These are phyloP conservation scores for Aspergillus hortae DNA, from an alignment of 2,329 filamentous ascomycete genomes.

Conservation along the genomic window DNA sequence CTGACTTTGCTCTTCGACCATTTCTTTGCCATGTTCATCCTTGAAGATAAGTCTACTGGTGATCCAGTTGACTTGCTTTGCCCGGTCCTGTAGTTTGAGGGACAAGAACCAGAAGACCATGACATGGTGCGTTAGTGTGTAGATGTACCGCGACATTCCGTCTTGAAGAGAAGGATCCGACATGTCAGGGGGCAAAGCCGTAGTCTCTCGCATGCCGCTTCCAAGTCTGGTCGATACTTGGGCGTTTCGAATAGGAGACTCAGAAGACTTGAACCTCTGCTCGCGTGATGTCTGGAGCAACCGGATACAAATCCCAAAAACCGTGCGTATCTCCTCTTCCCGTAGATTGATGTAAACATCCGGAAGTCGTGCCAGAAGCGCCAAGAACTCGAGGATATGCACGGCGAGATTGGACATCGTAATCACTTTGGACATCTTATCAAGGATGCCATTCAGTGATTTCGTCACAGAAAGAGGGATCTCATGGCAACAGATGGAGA, in stretches of 20 bases:
- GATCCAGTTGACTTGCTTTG: conserved; percentile 85
- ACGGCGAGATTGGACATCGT: conserved; percentile 88
- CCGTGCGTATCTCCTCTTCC: conserved; percentile 86
- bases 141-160: conserved; percentile 88
- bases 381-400: conserved; percentile 94
- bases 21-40: conserved; percentile 69
- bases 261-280: conserved; percentile 34
- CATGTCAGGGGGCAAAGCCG: conserved; percentile 24
- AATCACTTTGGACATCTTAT: conserved; percentile 93
- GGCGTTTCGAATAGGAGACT: conserved; percentile 30
- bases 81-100: conserved; percentile 76
- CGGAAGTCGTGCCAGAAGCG: conserved; percentile 77
- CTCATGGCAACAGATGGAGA: conserved; percentile 94
- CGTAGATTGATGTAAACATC: conserved; percentile 84
- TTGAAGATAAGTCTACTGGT: conserved; percentile 76
- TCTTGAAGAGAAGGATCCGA: conserved; percentile 53
- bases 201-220: conserved; percentile 43
- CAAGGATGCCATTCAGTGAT: conserved; percentile 77
- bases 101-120: conserved; percentile 97
- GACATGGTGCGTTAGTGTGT: conserved; percentile 88
- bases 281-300: conserved; percentile 88
- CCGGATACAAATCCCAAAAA: conserved; percentile 92
- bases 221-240: conserved; percentile 41
- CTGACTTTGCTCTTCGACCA: conserved; percentile 85
- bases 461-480: conserved; percentile 84